Evolutionary conservation across 2,329 filamentous ascomycete species (phyloP).

Genomic region (Botrytis porri): DNA sequence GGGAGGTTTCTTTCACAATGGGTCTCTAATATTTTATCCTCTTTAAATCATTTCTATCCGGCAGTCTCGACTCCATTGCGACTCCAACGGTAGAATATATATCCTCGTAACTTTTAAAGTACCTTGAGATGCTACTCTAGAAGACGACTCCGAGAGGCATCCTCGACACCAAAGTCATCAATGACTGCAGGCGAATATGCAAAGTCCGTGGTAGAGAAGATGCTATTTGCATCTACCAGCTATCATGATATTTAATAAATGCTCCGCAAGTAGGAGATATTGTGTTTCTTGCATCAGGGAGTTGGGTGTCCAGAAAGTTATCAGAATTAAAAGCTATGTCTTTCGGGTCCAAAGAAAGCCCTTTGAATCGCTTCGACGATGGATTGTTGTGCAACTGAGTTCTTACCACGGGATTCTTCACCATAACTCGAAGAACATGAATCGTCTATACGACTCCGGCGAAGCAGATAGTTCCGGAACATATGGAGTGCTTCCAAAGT

Average conservation of each 20-base stretch:
- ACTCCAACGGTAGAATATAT: neutral
- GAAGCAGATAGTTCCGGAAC: slow-evolving; percentile 37
- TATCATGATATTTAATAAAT: slow-evolving; percentile 39
- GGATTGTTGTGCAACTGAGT: slow-evolving; percentile 27
- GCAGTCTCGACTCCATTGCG: neutral
- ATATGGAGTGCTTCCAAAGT: slow-evolving; percentile 41
- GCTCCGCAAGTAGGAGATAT: slow-evolving; percentile 30
- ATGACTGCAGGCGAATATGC: slow-evolving; percentile 45
- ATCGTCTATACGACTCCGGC: slow-evolving; percentile 33
- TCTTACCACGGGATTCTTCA: slow-evolving; percentile 26
- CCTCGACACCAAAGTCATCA: neutral
- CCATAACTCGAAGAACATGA: slow-evolving; percentile 19
- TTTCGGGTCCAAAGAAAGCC: slow-evolving; percentile 38
- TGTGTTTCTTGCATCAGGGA: slow-evolving; percentile 39
- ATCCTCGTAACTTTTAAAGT: neutral
- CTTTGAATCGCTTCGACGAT: slow-evolving; percentile 23
- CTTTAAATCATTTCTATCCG: neutral
- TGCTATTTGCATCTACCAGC: slow-evolving; percentile 44
- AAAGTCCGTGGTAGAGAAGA: slow-evolving; percentile 41
- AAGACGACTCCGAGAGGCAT: neutral
- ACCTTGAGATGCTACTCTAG: neutral
- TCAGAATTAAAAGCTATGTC: neutral
- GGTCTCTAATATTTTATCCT: neutral
- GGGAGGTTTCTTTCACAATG: neutral
- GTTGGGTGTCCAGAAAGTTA: neutral